Conservation (phyloP, 352 stramenopile species). For the Globisporangium spiculum region DNA sequence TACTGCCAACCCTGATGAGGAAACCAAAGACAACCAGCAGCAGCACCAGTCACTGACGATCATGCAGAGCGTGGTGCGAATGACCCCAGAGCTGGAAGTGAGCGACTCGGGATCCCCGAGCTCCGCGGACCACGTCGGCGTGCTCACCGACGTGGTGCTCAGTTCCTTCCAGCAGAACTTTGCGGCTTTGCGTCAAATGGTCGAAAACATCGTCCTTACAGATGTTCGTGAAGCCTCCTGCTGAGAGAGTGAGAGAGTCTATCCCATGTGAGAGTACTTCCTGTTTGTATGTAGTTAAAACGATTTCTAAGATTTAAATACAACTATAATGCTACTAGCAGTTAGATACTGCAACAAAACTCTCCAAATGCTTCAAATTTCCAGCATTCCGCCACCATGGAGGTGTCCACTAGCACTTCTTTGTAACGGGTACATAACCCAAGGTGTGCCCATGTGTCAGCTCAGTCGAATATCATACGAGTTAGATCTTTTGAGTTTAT, state of each 20-base stretch:
- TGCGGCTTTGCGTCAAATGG: constrained; percentile 6
- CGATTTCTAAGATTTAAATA: no score
- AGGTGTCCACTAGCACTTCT: no score
- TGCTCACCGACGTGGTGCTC: constrained; percentile 10
- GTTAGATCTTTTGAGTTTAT: no score
- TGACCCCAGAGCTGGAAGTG: constrained; percentile 7
- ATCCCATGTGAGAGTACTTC: no score
- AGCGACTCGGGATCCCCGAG: not conserved
- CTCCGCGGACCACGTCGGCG: not conserved
- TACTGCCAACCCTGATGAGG: not conserved
- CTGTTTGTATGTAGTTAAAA: no score
- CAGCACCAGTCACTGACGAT: not conserved
- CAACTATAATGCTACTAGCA: no score
- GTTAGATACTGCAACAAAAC: no score
- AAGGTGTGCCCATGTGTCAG: no score
- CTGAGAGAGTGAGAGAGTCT: not conserved
- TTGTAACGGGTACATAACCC: no score
- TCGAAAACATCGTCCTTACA: constrained; percentile 8
- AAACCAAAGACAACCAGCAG: not conserved
- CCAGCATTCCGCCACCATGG: no score
- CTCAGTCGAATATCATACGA: no score
- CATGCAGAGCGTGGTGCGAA: constrained; percentile 9
- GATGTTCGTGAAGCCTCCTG: not conserved
- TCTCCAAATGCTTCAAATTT: no score
- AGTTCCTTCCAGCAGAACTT: constrained; percentile 11